phyloP scores from a whole-genome alignment of 441 rosid genomes.

The Adansonia gregorii region DNA sequence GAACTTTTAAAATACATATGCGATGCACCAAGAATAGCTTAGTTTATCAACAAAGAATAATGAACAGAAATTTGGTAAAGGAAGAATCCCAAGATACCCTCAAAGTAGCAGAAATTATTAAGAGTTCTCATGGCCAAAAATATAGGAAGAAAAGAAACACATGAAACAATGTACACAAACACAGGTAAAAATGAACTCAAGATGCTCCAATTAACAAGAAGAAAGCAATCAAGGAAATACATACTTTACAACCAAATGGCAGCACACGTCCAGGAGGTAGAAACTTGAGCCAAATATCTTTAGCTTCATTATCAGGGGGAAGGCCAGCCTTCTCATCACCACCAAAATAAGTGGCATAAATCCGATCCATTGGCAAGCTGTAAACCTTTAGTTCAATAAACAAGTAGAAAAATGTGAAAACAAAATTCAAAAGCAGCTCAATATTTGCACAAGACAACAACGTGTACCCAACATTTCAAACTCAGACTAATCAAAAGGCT shows the following conservation, averaged over 20 bases:
- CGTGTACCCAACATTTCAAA: not conserved
- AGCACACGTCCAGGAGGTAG: constrained; percentile 78
- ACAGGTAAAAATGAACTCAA: not conserved
- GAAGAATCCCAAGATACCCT: not conserved
- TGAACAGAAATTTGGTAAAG: not conserved
- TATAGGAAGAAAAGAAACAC: not conserved
- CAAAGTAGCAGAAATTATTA: no score
- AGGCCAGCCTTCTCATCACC: constrained; percentile 94
- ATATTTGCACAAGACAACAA: not conserved
- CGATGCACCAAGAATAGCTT: not conserved
- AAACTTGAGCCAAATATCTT: constrained; percentile 75
- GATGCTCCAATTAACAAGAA: not conserved
- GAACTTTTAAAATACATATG: not conserved
- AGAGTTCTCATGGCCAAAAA: not conserved
- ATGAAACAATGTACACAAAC: not conserved
- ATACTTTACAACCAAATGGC: constrained; percentile 92
- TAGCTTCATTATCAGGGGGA: constrained; percentile 86
- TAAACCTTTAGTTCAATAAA: constrained; percentile 55
- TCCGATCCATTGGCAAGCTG: constrained; percentile 67
- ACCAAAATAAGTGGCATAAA: constrained; percentile 96
- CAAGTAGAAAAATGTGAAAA: not conserved
- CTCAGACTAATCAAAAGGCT: not conserved
- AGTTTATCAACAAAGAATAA: constrained; percentile 7
- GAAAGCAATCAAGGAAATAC: constrained; percentile 21
- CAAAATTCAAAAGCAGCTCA: not conserved